A percentile compares a stretch with the other conserved stretches of the same genome.
Evolutionary conservation across 495 filamentous ascomycete species (phyloP).

Genomic region (Achaetomiella virescens): DNA sequence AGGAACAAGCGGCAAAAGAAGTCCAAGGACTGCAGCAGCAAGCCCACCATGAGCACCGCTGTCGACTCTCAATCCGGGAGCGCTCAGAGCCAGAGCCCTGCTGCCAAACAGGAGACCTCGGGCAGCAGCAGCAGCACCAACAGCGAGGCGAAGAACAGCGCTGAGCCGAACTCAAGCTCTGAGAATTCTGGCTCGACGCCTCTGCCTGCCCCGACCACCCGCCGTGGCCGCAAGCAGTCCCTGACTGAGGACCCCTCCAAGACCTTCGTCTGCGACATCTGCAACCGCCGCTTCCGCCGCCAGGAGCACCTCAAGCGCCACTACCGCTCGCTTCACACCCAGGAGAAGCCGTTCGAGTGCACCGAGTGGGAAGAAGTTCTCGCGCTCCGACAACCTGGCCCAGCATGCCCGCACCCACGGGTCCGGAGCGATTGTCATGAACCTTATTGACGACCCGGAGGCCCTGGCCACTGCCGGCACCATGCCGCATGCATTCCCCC

Average conservation of each 20-base stretch:
- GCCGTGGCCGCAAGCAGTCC: constrained; percentile 97
- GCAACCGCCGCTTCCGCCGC: constrained; percentile 93
- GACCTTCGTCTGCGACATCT: constrained; percentile 94
- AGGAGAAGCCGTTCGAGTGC: constrained; percentile 98
- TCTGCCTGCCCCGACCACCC: constrained; percentile 64
- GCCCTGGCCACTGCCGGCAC: constrained; percentile 23
- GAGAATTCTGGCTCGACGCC: constrained; percentile 32
- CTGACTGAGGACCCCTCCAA: constrained; percentile 97
- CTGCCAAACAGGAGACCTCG: constrained; percentile 16
- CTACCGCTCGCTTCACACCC: constrained; percentile 95
- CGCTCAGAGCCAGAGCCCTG: constrained; percentile 32
- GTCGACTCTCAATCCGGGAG: constrained; percentile 37
- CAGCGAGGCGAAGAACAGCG: constrained; percentile 18
- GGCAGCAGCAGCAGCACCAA: constrained; percentile 17
- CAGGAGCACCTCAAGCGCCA: constrained; percentile 99
- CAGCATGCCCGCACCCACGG: constrained; percentile 96
- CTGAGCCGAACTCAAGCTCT: constrained; percentile 23
- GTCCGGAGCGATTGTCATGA: constrained; percentile 81
- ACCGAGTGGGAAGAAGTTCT: constrained; percentile 99
- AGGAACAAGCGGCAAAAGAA: constrained; percentile 64
- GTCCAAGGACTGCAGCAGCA: constrained; percentile 37
- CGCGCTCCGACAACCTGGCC: constrained; percentile 90
- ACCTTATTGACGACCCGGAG: constrained; percentile 71
- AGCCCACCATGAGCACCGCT: constrained; percentile 42
- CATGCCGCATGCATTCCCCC: constrained; percentile 13